Evolutionary conservation across 2,329 filamentous ascomycete genomes (phyloP).

Genomic region (Claviceps citrina): DNA sequence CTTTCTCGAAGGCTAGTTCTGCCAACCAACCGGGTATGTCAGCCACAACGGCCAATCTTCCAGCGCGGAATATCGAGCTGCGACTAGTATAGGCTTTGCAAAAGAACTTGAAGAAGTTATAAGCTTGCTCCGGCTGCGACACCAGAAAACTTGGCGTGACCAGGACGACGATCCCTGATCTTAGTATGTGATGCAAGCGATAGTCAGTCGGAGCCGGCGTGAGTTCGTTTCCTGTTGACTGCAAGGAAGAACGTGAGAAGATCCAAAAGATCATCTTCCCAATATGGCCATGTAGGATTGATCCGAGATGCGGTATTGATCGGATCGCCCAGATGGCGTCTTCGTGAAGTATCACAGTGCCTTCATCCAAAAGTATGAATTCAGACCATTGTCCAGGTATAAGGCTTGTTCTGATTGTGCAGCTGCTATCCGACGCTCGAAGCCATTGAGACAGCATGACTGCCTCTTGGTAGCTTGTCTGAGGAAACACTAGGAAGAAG

Average conservation of each 20-base stretch:
- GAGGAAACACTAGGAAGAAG: constrained; percentile 37
- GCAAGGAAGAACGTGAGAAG: constrained; percentile 12
- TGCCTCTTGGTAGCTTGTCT: constrained; percentile 18
- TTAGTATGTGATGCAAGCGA: constrained; percentile 16
- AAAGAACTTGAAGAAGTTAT: constrained; percentile 23
- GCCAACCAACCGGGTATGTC: constrained; percentile 16
- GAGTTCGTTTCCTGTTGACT: background rate
- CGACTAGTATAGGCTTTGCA: constrained; percentile 11
- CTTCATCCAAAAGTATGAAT: constrained; percentile 21
- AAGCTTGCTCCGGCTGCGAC: constrained; percentile 20
- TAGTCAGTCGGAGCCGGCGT: constrained; percentile 9
- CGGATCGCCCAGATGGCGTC: constrained; percentile 22
- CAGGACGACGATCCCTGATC: constrained; percentile 19
- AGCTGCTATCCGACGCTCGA: constrained; percentile 21
- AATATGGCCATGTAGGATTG: constrained; percentile 17
- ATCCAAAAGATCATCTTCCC: constrained; percentile 23
- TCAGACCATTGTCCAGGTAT: constrained; percentile 30
- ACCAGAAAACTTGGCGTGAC: constrained; percentile 28
- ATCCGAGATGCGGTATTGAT: constrained; percentile 22
- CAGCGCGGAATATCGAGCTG: constrained; percentile 5
- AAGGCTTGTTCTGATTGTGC: constrained; percentile 27
- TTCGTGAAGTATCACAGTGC: constrained; percentile 31
- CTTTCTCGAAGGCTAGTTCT: constrained; percentile 13
- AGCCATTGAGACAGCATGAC: constrained; percentile 31
- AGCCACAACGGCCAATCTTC: constrained; percentile 17